Conservation (phyloP, 108 stramenopile species). For the Cyclotella atomus region DNA sequence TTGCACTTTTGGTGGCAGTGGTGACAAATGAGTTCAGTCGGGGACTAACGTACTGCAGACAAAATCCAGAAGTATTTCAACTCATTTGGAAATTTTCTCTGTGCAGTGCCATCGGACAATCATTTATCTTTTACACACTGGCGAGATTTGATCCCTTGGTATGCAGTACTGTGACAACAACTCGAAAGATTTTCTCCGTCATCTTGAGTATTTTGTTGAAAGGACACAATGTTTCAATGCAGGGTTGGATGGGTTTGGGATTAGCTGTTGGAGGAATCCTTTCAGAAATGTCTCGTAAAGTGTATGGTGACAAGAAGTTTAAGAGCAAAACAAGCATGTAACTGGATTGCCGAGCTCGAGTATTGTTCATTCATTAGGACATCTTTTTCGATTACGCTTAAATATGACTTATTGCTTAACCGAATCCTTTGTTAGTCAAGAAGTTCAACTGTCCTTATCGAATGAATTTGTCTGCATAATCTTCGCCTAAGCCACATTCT, state of each 20-base stretch:
- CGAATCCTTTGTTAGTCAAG: too few species aligned
- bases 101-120: conserved; percentile 90
- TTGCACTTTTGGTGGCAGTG: conserved; percentile 58
- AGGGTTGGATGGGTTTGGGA: conserved; percentile 70
- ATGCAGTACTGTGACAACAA: conserved; percentile 94
- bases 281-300: conserved; percentile 58
- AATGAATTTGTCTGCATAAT: conserved; percentile 23
- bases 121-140: conserved; percentile 93
- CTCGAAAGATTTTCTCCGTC: conserved; percentile 93
- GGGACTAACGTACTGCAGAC: conserved; percentile 59
- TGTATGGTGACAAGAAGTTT: conserved; percentile 28
- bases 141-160: conserved; percentile 88
- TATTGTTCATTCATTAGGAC: background rate
- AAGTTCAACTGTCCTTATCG: background rate
- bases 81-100: conserved; percentile 74
- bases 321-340: conserved; percentile 39
- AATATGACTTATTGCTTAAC: too few species aligned
- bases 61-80: conserved; percentile 60
- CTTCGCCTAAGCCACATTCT: conserved; percentile 60
- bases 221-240: conserved; percentile 62
- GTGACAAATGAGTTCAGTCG: conserved; percentile 57
- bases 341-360: background rate
- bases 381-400: background rate
- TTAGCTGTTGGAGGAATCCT: conserved; percentile 75
- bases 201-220: conserved; percentile 77